Base-by-base conservation (phyloP, 345 rosid species). In the Eucalyptus marginata region DNA sequence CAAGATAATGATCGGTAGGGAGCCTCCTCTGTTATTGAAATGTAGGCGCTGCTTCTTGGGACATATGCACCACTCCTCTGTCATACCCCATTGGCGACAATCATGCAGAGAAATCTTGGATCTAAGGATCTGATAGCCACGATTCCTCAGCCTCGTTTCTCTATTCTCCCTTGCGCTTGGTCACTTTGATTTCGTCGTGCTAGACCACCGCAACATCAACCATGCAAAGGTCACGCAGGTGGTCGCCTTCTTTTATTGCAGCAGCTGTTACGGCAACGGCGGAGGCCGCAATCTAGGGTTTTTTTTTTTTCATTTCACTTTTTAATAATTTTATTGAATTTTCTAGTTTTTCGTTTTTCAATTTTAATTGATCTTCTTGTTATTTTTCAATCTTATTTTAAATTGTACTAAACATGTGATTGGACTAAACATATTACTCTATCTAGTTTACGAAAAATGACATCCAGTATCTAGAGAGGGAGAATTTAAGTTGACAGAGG, bases 51-150 rank as follows among this genome's bases (percentile, higher is more conserved):
- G 40, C 17, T 66, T 66, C 76, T 66, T 8, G 44, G 80, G 11
- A 68, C 80, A 17, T 33, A 31, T 16, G 6, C 79, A 15, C 43
- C 10, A 16, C 22, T 15, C 40, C 40, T 36, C 40, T 36, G 40
- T 13, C 79, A 1, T 22, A 16, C 40, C 31, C 43, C 0, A 31
- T 1, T 2, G 18, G 40, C 43, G 10, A 66, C 79, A 15, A 0
- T 66, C 40, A 4, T n/a, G 40, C 40, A 15, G 11, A 66, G 40
- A 31, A 66, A 68, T 33, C 80, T 68, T 20, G 5, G 10, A 71
- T 9, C 43, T 33, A 68, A 8, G 80, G 80, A 68, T 16, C 12
- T 5, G 24, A 68, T 29, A 64, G 16, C 17, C 18, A n/a, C 18
- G 44, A 68, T 68, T 33, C 43, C 80, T 18, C 81, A 36, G 18